Evolutionary conservation across 2,329 filamentous ascomycete species (phyloP).

Genomic region (Aspergillus sclerotialis): DNA sequence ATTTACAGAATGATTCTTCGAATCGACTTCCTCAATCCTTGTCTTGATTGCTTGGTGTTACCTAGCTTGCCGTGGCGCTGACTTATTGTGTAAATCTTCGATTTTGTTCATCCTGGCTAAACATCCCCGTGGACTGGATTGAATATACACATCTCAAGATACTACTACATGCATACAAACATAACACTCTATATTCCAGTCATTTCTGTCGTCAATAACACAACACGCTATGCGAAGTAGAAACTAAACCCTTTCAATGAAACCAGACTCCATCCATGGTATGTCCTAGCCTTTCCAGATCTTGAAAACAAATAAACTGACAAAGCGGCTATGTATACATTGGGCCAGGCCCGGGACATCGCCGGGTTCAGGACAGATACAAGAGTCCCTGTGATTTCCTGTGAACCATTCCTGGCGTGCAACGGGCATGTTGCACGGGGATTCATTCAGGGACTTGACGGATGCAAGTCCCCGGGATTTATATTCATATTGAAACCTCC

Average conservation of each 20-base stretch:
- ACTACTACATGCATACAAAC: too few species aligned
- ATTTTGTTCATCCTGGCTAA: too few species aligned
- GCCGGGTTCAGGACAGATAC: background rate
- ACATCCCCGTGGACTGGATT: too few species aligned
- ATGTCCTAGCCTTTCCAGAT: background rate
- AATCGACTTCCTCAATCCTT: too few species aligned
- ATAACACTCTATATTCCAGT: background rate
- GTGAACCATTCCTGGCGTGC: background rate
- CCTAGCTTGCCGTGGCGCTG: too few species aligned
- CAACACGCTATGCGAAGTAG: slow-evolving; percentile 5
- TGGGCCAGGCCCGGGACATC: too few species aligned
- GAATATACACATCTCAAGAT: too few species aligned
- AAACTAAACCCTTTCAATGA: background rate
- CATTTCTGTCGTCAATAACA: slow-evolving; percentile 1
- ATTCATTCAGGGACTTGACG: background rate
- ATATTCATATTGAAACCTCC: background rate
- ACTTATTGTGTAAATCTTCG: too few species aligned
- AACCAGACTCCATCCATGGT: slow-evolving; percentile 2
- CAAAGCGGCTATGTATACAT: too few species aligned
- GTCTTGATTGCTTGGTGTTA: too few species aligned
- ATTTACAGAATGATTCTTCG: too few species aligned
- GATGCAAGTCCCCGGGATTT: background rate
- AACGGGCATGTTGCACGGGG: background rate
- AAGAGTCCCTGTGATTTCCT: background rate
- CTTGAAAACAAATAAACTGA: background rate